Conservation (phyloP, 441 rosid species). For the Raphanus hybrid region DNA sequence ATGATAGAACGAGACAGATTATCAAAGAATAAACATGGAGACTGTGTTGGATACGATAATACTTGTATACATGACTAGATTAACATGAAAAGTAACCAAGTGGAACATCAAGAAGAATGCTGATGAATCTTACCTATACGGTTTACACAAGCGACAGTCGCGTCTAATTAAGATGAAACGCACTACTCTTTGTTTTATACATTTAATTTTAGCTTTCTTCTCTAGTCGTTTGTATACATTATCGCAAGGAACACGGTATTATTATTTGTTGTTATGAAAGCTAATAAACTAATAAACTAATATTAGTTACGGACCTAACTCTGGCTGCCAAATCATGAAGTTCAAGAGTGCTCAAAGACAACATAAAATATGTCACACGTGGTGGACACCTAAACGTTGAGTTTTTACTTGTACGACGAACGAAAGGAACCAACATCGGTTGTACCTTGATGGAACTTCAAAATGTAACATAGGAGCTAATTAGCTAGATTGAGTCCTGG, state of each 20-base stretch:
- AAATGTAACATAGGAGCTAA: too few species aligned
- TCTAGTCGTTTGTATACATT: slow-evolving; percentile 29
- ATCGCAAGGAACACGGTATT: not conserved
- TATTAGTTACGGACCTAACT: slow-evolving; percentile 28
- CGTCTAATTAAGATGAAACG: slow-evolving; percentile 15
- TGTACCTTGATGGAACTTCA: not conserved
- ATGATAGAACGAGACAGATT: too few species aligned
- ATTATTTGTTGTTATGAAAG: not conserved
- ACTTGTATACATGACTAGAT: slow-evolving; percentile 1
- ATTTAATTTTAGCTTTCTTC: slow-evolving; percentile 12
- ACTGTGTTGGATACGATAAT: too few species aligned
- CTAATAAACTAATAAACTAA: slow-evolving; percentile 1
- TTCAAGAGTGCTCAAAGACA: slow-evolving; percentile 16
- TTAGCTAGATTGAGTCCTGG: too few species aligned
- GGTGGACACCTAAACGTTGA: not conserved
- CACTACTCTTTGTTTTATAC: slow-evolving; percentile 23
- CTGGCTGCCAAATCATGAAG: slow-evolving; percentile 35
- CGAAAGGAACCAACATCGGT: not conserved
- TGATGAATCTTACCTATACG: slow-evolving; percentile 32
- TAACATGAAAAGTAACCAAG: slow-evolving; percentile 21
- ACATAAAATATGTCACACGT: slow-evolving; percentile 14
- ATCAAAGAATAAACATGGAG: too few species aligned
- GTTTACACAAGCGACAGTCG: slow-evolving; percentile 15
- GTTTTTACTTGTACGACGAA: not conserved
- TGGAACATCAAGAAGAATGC: slow-evolving; percentile 20